A percentile compares a stretch with the other conserved stretches of the same genome.
Conservation (phyloP, 192 early-diverging fungal species). For the Rhizoclosmatium sp. region DNA sequence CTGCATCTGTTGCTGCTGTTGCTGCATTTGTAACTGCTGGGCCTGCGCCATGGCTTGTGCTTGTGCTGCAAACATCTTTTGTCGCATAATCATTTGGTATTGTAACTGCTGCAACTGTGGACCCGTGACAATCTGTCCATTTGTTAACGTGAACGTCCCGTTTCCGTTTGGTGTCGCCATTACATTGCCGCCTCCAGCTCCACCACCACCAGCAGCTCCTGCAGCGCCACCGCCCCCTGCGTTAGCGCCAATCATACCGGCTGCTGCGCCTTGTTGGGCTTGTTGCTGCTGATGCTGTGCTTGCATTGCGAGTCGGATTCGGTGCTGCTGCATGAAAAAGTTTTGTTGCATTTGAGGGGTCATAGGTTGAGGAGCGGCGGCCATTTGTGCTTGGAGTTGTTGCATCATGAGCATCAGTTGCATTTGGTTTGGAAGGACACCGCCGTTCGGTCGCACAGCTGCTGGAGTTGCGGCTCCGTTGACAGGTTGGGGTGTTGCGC, state of each 20-base stretch:
- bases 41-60: background rate
- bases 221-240: background rate
- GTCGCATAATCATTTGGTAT: background rate
- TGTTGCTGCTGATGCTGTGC: background rate
- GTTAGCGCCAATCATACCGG: background rate
- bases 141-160: slow-evolving; percentile 6
- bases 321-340: slow-evolving; percentile 17
- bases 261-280: background rate
- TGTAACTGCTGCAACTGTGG: slow-evolving; percentile 11
- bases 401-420: slow-evolving; percentile 3
- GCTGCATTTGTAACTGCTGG: slow-evolving; percentile 16
- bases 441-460: background rate
- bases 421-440: background rate
- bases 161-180: background rate
- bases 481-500: background rate
- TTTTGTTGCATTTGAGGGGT: slow-evolving; percentile 32
- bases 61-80: background rate
- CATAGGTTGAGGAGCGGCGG: background rate
- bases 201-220: slow-evolving; percentile 3
- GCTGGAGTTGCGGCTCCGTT: background rate
- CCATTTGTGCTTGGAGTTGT: background rate
- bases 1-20: slow-evolving; percentile 21
- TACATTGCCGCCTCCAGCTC: background rate
- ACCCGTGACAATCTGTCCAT: slow-evolving; percentile 3
- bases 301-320: background rate